These are phyloP conservation scores for Pichia heedii DNA, from an alignment of 805 yeast species.

Conservation along the genomic window DNA sequence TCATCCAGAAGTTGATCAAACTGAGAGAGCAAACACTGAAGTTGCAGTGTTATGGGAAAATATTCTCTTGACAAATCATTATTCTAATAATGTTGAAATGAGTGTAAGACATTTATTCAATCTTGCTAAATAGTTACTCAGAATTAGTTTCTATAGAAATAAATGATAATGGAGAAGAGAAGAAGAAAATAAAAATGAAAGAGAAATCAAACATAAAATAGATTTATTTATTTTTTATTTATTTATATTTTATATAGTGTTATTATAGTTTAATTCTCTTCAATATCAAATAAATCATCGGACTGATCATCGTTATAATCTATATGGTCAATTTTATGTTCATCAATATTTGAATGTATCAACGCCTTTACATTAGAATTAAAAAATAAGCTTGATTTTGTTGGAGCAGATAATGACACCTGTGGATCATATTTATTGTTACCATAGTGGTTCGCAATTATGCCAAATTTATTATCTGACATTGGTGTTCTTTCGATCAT, in stretches of 20 bases:
- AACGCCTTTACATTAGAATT: not conserved
- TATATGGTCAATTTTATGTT: not conserved
- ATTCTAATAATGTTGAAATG: slow-evolving; percentile 70
- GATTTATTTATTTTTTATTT: not conserved
- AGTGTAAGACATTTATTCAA: slow-evolving; percentile 42
- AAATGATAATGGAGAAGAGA: not conserved
- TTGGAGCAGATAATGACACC: slow-evolving; percentile 30
- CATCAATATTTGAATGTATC: not conserved
- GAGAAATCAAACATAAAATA: not conserved
- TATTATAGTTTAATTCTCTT: slow-evolving; percentile 4
- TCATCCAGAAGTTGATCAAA: slow-evolving; percentile 52
- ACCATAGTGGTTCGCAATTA: slow-evolving; percentile 6
- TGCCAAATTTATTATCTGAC: not conserved
- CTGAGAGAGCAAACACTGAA: slow-evolving; percentile 73
- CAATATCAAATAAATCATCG: slow-evolving; percentile 12
- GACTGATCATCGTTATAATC: not conserved
- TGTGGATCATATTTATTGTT: slow-evolving; percentile 18
- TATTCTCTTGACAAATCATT: slow-evolving; percentile 69
- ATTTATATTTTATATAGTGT: not conserved
- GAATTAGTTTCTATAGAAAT: not conserved
- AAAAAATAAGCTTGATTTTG: slow-evolving; percentile 15
- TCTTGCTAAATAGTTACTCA: slow-evolving; percentile 19
- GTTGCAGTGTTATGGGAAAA: slow-evolving; percentile 91
- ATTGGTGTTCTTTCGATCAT: not conserved
- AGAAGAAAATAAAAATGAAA: not conserved